Evolutionary conservation across 2,329 filamentous ascomycete species (phyloP).

Genomic region (Aspergillus novofumigatus): DNA sequence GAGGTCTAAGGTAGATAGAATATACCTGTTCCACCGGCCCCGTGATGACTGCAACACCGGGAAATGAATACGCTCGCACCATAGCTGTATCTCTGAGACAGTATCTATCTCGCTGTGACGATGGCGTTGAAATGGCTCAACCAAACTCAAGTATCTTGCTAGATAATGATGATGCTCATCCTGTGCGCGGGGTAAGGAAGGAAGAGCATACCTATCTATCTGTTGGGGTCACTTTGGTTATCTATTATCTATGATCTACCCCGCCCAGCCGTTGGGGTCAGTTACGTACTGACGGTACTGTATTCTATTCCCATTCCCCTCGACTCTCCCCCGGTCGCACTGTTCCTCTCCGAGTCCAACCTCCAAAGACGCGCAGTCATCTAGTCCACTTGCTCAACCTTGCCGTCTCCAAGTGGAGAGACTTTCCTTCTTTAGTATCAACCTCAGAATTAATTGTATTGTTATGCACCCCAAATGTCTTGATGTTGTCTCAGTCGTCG

Average conservation of each 20-base stretch:
- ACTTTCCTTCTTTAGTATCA: background rate
- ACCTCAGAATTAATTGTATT: slow-evolving; percentile 1
- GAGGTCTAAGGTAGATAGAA: background rate
- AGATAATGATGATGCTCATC: background rate
- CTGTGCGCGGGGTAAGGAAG: background rate
- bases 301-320: background rate
- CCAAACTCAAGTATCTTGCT: background rate
- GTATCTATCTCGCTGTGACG: background rate
- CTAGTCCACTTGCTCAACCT: background rate
- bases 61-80: slow-evolving; percentile 26
- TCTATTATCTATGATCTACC: background rate
- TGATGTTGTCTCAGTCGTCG: slow-evolving; percentile 31
- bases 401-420: slow-evolving; percentile 20
- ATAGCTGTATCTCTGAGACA: background rate
- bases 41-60: slow-evolving; percentile 46
- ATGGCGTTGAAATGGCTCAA: background rate
- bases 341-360: background rate
- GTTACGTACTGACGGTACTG: background rate
- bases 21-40: slow-evolving; percentile 46
- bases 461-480: slow-evolving; percentile 18
- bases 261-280: background rate
- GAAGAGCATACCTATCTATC: background rate
- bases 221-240: background rate
- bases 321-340: background rate
- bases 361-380: background rate